Base-by-base conservation (phyloP, 139 green algal species). In the Tetradesmus obliquus region DNA sequence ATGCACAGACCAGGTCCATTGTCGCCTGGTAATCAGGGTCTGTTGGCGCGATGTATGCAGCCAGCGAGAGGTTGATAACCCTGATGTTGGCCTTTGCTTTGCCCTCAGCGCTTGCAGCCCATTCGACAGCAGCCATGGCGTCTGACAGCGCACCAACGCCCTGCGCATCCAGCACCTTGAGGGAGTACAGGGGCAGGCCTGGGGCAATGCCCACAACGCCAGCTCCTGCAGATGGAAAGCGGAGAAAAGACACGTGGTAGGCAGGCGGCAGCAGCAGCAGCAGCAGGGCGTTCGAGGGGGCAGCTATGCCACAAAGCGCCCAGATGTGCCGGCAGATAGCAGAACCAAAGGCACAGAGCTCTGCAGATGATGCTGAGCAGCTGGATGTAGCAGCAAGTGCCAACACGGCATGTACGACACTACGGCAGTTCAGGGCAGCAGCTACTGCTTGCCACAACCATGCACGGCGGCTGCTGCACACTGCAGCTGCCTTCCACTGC, bases 1-100 rank as follows among this genome's bases (percentile, higher is more conserved):
- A 13, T 1, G 53, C 55, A 55, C 82, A 87, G 2, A 71, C 54
- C 5, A 66, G 54, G 55, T 66, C 58, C 54, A 62, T 2, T 45
- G 82, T 71, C 1, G 55, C 53, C 7, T 82, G 74, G 20, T 82
- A 82, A n/a, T 82, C 74, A 0, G 17, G 22, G 53, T 74, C 82
- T 19, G 74, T 53, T 15, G 74, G 74, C 19, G n/a, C 3, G 6
- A 82, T 53, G 24, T 54, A 82, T 4, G 54, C 55, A 12, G 54
- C 82, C 17, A 87, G 82, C 6, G 22, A 57, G 2, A 87, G 53
- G 82, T 87, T 87, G 55, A 87, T 71, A 1, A 87, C 82, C 54
- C 54, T 24, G 82, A 87, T 87, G 13, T 74, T 53, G 1, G 60
- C 60, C 71, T 53, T 60, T 17, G 66, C 66, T 24, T 76, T 76